Conservation (phyloP, 805 yeast species). For the Ogataea degrootiae region DNA sequence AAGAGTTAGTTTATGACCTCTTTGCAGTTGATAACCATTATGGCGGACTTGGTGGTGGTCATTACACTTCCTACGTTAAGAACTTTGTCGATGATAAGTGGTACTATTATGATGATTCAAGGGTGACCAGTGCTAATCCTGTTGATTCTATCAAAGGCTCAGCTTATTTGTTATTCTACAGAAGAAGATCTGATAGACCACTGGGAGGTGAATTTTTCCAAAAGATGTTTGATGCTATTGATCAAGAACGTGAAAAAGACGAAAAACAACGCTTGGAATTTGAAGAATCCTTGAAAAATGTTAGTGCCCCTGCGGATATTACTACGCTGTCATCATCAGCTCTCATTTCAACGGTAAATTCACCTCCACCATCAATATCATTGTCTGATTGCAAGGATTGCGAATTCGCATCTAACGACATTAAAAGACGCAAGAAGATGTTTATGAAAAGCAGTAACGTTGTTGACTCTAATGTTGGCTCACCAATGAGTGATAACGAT, state of each 20-base stretch:
- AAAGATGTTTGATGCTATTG: conserved; percentile 37
- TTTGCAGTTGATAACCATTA: conserved; percentile 93
- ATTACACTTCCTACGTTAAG: conserved; percentile 86
- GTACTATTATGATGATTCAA: conserved; percentile 88
- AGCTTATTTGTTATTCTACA: conserved; percentile 83
- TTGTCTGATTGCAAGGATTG: background rate
- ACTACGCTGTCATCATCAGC: background rate
- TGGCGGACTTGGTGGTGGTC: conserved; percentile 97
- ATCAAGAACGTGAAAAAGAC: conserved; percentile 13
- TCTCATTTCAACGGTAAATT: background rate
- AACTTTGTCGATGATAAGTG: conserved; percentile 73
- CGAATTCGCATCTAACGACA: conserved; percentile 6
- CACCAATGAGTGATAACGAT: conserved; percentile 28
- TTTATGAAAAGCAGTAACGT: conserved; percentile 3
- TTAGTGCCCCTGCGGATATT: too few relatives aligned
- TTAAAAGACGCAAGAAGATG: conserved; percentile 23
- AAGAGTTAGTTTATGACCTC: conserved; percentile 63
- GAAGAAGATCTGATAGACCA: conserved; percentile 41
- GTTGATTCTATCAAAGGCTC: conserved; percentile 62
- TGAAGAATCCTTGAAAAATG: background rate
- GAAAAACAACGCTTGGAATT: background rate
- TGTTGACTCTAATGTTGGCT: conserved; percentile 24
- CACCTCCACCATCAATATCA: background rate
- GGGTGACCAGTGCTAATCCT: conserved; percentile 61
- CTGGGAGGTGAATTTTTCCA: conserved; percentile 47